Conservation (phyloP, 2,329 filamentous ascomycete genomes). For the Cercospora zeina region DNA sequence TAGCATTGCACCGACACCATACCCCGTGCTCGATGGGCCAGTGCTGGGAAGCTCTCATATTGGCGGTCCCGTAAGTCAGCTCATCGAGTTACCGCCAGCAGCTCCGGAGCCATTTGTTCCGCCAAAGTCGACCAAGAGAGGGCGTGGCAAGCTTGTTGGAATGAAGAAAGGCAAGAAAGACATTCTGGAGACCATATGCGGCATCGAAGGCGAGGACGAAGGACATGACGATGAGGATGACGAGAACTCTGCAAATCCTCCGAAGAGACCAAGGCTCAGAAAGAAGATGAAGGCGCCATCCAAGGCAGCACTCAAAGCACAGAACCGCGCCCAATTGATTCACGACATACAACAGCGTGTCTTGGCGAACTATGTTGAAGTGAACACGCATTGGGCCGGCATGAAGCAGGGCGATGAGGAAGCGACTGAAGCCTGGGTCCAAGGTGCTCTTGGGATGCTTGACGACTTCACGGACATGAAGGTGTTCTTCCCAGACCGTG, state of each 20-base stretch:
- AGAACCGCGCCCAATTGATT: conserved; percentile 24
- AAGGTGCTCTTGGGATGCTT: conserved; percentile 59
- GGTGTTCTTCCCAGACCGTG: conserved; percentile 57
- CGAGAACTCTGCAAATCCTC: conserved; percentile 6
- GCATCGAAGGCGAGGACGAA: conserved; percentile 13
- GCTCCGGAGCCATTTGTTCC: conserved; percentile 10
- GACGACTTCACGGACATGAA: conserved; percentile 62
- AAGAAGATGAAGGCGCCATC: conserved; percentile 21
- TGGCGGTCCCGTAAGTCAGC: conserved; percentile 5
- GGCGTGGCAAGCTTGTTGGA: conserved; percentile 11
- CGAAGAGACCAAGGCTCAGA: conserved; percentile 27
- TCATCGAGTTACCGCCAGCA: conserved; percentile 5
- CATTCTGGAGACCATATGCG: conserved; percentile 6
- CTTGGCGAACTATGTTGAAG: conserved; percentile 44
- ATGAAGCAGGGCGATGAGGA: conserved; percentile 49
- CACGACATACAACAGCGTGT: conserved; percentile 28
- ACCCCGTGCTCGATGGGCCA: conserved; percentile 3
- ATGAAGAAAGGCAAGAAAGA: conserved; percentile 7
- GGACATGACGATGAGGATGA: conserved; percentile 13
- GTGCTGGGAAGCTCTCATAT: conserved; percentile 14
- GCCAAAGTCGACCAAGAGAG: conserved; percentile 13
- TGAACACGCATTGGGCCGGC: conserved; percentile 46
- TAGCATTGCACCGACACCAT: conserved; percentile 11
- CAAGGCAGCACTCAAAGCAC: conserved; percentile 16
- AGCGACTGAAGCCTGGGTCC: conserved; percentile 58